Conservation (phyloP, 1,139 yeast species). For the Sugiyamaella japonica region DNA sequence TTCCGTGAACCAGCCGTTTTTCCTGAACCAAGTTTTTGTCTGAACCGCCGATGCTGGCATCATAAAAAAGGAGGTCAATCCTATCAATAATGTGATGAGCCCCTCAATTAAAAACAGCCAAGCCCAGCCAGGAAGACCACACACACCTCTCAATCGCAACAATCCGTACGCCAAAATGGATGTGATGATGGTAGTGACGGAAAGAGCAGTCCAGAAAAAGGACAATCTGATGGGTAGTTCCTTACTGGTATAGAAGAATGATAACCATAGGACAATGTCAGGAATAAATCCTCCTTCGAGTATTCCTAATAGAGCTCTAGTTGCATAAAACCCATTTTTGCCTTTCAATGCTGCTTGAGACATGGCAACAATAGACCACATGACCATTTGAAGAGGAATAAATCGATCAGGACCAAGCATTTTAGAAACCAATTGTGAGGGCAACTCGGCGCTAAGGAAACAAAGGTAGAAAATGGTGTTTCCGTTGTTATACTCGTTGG, state of each 20-base stretch:
- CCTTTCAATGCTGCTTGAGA: conserved; percentile 46
- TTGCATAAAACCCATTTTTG: conserved; percentile 44
- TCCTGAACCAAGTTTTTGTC: conserved; percentile 50
- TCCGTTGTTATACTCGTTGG: conserved; percentile 52
- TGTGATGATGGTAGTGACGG: conserved; percentile 35
- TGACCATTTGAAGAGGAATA: conserved; percentile 52
- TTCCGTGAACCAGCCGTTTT: conserved; percentile 64
- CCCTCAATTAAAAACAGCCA: conserved; percentile 72
- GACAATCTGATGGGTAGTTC: conserved; percentile 52
- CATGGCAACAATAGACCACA: conserved; percentile 54
- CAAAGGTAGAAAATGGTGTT: conserved; percentile 47
- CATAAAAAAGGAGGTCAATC: conserved; percentile 44
- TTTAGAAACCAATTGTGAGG: conserved; percentile 55
- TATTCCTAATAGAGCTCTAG: conserved; percentile 50
- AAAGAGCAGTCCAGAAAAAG: conserved; percentile 46
- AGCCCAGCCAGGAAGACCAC: conserved; percentile 54
- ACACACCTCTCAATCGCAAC: conserved; percentile 45
- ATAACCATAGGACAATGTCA: conserved; percentile 51
- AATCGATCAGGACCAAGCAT: conserved; percentile 54
- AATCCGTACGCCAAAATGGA: conserved; percentile 50
- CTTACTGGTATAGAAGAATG: conserved; percentile 51
- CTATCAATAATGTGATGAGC: conserved; percentile 54
- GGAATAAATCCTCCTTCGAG: conserved; percentile 59
- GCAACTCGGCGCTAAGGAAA: conserved; percentile 52
- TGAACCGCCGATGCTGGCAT: conserved; percentile 66